Evolutionary conservation across 2,329 filamentous ascomycete species (phyloP).

Genomic region (Magnaporthiopsis incrustans): DNA sequence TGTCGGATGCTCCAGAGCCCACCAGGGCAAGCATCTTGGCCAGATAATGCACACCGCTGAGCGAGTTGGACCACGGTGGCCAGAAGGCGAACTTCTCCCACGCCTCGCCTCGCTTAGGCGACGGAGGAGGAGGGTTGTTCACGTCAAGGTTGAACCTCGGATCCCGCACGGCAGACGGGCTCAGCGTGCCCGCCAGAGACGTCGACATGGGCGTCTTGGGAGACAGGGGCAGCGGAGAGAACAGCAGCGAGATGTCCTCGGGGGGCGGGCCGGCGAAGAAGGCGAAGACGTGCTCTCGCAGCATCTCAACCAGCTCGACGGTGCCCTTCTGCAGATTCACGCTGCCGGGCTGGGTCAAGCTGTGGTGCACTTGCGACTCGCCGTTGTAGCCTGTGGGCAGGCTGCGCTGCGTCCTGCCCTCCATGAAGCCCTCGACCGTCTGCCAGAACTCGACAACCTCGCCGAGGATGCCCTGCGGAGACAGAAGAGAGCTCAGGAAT

Average conservation of each 20-base stretch:
- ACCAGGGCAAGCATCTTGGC: conserved; percentile 74
- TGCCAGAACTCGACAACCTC: conserved; percentile 95
- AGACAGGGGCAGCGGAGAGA: conserved; percentile 68
- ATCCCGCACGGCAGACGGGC: conserved; percentile 53
- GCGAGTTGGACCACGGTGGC: conserved; percentile 85
- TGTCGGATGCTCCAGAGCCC: conserved; percentile 79
- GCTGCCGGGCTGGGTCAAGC: conserved; percentile 63
- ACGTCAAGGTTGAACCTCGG: conserved; percentile 74
- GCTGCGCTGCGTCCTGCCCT: conserved; percentile 71
- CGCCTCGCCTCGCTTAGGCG: conserved; percentile 69
- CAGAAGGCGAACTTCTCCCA: conserved; percentile 97
- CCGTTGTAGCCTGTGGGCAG: conserved; percentile 76
- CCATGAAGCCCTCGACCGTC: conserved; percentile 80
- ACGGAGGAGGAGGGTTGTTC: conserved; percentile 66
- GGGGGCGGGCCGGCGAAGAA: conserved; percentile 86
- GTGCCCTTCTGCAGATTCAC: conserved; percentile 67
- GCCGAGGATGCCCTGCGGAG: conserved; percentile 71
- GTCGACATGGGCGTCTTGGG: conserved; percentile 59
- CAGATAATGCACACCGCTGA: conserved; percentile 87
- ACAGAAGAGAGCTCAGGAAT: conserved; percentile 68
- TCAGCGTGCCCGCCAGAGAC: conserved; percentile 30
- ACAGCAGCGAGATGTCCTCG: conserved; percentile 81
- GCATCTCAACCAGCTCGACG: conserved; percentile 71
- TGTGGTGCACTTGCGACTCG: conserved; percentile 73
- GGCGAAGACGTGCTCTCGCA: conserved; percentile 69